A percentile compares a stretch with the other conserved stretches of the same genome.
These are phyloP conservation scores for Sugiyamaella boreocaroliniensis DNA, from an alignment of 805 yeast genomes.

Conservation along the genomic window DNA sequence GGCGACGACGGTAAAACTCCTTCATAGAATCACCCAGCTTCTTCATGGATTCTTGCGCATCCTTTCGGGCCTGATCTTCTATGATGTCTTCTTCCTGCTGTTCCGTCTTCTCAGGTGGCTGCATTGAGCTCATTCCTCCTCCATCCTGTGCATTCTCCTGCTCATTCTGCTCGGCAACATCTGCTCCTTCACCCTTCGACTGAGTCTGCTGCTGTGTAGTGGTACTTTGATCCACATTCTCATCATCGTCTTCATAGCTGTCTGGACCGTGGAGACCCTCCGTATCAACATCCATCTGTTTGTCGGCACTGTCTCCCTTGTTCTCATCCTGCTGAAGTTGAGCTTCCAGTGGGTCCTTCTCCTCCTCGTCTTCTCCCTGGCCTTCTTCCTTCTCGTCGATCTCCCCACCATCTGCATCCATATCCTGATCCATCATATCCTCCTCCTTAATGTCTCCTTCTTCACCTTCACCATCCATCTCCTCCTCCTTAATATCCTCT, in stretches of 20 bases:
- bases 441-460: slow-evolving; percentile 19
- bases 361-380: slow-evolving; percentile 31
- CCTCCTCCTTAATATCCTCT: slow-evolving; percentile 19
- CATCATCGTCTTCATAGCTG: slow-evolving; percentile 54
- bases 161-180: slow-evolving; percentile 71
- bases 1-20: slow-evolving; percentile 84
- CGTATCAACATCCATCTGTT: slow-evolving; percentile 40
- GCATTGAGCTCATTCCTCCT: slow-evolving; percentile 81
- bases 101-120: slow-evolving; percentile 64
- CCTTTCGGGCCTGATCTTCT: slow-evolving; percentile 45
- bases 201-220: slow-evolving; percentile 31
- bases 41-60: slow-evolving; percentile 56
- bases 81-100: slow-evolving; percentile 46
- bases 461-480: slow-evolving; percentile 20
- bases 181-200: slow-evolving; percentile 47
- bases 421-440: slow-evolving; percentile 24
- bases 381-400: slow-evolving; percentile 28
- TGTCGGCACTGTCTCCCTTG: slow-evolving; percentile 24
- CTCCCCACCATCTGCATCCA: slow-evolving; percentile 24
- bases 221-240: slow-evolving; percentile 31
- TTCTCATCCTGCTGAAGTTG: slow-evolving; percentile 26
- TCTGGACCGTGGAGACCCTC: slow-evolving; percentile 76
- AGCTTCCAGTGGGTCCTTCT: slow-evolving; percentile 23
- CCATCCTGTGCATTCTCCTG: slow-evolving; percentile 77
- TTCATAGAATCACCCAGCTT: slow-evolving; percentile 88